Conservation (phyloP, 495 filamentous ascomycete genomes). For the Parmelia sp. region DNA sequence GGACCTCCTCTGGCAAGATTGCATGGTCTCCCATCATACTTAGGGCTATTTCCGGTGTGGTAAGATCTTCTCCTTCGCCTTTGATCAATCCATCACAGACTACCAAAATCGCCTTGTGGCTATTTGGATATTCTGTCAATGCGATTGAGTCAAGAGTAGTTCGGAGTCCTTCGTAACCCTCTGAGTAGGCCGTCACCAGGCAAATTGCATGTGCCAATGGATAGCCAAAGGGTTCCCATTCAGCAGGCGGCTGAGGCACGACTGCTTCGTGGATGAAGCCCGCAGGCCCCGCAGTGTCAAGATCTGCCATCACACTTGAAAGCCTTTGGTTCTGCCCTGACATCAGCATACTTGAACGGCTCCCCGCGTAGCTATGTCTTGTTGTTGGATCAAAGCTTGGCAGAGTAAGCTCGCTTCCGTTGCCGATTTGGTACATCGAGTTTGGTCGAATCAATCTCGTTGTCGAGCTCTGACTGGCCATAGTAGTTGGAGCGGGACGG, state of each 20-base stretch:
- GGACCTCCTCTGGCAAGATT: slow-evolving; percentile 68
- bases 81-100: slow-evolving; percentile 98
- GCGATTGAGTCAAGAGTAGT: slow-evolving; percentile 95
- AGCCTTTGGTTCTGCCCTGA: slow-evolving; percentile 41
- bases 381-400: slow-evolving; percentile 41
- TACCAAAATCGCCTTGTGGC: slow-evolving; percentile 92
- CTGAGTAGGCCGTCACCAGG: slow-evolving; percentile 94
- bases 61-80: slow-evolving; percentile 78
- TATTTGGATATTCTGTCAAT: slow-evolving; percentile 97
- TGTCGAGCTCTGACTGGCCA: slow-evolving; percentile 85
- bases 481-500: slow-evolving; percentile 69
- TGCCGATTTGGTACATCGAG: slow-evolving; percentile 62
- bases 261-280: slow-evolving; percentile 95
- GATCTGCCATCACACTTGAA: slow-evolving; percentile 52
- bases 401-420: slow-evolving; percentile 60
- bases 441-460: slow-evolving; percentile 63
- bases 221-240: slow-evolving; percentile 94
- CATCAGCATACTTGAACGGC: slow-evolving; percentile 48
- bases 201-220: slow-evolving; percentile 90
- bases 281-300: slow-evolving; percentile 69
- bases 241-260: slow-evolving; percentile 93
- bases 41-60: slow-evolving; percentile 85
- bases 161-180: slow-evolving; percentile 85
- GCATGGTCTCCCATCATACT: slow-evolving; percentile 93
- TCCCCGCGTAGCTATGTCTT: slow-evolving; percentile 37